These are phyloP conservation scores for Serendipita vermifera DNA, from an alignment of 768 basidiomycete genomes.

Conservation along the genomic window DNA sequence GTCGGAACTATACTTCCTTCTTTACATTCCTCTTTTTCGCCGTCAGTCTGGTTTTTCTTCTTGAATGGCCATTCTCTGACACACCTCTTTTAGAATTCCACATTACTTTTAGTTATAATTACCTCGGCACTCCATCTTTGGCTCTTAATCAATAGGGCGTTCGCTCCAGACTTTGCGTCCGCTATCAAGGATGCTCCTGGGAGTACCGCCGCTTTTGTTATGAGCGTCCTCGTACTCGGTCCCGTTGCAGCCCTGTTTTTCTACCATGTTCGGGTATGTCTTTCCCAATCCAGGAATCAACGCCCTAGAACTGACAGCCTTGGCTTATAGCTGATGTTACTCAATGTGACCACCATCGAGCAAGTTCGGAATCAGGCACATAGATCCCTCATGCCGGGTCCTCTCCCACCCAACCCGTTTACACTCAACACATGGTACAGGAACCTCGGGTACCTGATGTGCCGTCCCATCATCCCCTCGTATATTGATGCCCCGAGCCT, in stretches of 20 bases:
- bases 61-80: neutral
- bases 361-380: constrained; percentile 87
- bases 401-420: constrained; percentile 71
- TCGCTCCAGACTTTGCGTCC: constrained; percentile 34
- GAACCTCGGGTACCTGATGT: constrained; percentile 65
- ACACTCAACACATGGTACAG: constrained; percentile 61
- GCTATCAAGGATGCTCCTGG: constrained; percentile 45
- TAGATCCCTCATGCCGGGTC: constrained; percentile 46
- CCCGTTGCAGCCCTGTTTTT: constrained; percentile 64
- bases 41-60: constrained; percentile 33
- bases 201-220: constrained; percentile 65
- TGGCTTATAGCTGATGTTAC: constrained; percentile 47
- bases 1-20: constrained; percentile 92
- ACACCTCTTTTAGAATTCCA: constrained; percentile 40
- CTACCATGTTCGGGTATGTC: constrained; percentile 76
- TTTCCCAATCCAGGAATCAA: neutral
- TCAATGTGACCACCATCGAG: constrained; percentile 94
- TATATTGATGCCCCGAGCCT: constrained; percentile 56
- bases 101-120: constrained; percentile 60
- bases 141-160: constrained; percentile 42
- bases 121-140: constrained; percentile 76
- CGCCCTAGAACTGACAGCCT: constrained; percentile 13
- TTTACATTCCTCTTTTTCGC: constrained; percentile 66
- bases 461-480: constrained; percentile 65
- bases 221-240: constrained; percentile 65